Percentiles rank a stretch among this genome's conserved stretches.
Evolutionary conservation across 2,329 filamentous ascomycete species (phyloP).

Genomic region (Geosmithia morbida): DNA sequence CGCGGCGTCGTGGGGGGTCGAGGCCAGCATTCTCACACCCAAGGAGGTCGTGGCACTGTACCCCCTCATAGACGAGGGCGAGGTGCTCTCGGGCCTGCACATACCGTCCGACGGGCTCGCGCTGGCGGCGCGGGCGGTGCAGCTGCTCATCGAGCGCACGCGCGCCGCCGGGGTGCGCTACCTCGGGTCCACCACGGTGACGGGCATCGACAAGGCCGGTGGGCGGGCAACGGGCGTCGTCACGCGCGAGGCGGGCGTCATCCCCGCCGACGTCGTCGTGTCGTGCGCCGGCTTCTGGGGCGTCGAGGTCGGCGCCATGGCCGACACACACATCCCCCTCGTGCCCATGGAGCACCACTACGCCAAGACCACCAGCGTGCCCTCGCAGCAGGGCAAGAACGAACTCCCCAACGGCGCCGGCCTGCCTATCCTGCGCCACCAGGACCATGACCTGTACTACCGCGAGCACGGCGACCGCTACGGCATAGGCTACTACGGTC

Average conservation of each 20-base stretch:
- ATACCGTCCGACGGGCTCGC: slow-evolving; percentile 48
- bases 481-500: slow-evolving; percentile 51
- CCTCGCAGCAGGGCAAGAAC: slow-evolving; percentile 19
- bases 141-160: slow-evolving; percentile 44
- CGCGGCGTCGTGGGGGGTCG: slow-evolving; percentile 45
- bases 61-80: slow-evolving; percentile 34
- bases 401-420: slow-evolving; percentile 28
- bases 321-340: slow-evolving; percentile 40
- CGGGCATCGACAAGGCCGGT: slow-evolving; percentile 33
- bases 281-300: slow-evolving; percentile 55
- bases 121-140: slow-evolving; percentile 44
- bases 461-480: slow-evolving; percentile 48
- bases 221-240: slow-evolving; percentile 39
- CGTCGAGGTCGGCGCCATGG: slow-evolving; percentile 48
- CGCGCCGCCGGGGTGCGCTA: slow-evolving; percentile 43
- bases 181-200: slow-evolving; percentile 39
- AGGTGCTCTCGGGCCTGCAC: slow-evolving; percentile 42
- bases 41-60: slow-evolving; percentile 39
- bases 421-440: slow-evolving; percentile 45
- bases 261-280: slow-evolving; percentile 44
- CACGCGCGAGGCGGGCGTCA: slow-evolving; percentile 26
- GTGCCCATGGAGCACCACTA: slow-evolving; percentile 50
- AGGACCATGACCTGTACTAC: slow-evolving; percentile 51
- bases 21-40: slow-evolving; percentile 32
- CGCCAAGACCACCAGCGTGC: slow-evolving; percentile 42